phyloP scores from a whole-genome alignment of 2,329 filamentous ascomycete species.

The Cordyceps cateniannulata region DNA sequence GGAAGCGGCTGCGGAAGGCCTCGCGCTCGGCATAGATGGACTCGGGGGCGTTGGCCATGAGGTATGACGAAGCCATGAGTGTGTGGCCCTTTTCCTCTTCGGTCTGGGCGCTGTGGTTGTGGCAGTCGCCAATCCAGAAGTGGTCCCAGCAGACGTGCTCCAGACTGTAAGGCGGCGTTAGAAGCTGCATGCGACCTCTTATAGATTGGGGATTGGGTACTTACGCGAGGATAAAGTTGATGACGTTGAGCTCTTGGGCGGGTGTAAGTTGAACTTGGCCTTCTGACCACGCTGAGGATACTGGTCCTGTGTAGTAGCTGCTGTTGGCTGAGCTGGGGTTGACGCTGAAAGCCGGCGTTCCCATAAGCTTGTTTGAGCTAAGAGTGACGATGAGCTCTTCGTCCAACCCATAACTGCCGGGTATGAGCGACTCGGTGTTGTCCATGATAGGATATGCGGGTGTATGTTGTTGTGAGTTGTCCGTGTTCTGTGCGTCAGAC shows the following conservation, averaged over 20 bases:
- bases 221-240: slow-evolving; percentile 50
- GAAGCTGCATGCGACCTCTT: neutral
- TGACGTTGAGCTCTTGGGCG: slow-evolving; percentile 37
- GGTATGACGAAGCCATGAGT: slow-evolving; percentile 38
- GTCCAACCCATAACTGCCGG: slow-evolving; percentile 29
- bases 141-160: slow-evolving; percentile 49
- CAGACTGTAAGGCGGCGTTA: slow-evolving; percentile 29
- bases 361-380: slow-evolving; percentile 33
- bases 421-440: neutral
- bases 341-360: slow-evolving; percentile 38
- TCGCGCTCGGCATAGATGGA: slow-evolving; percentile 25
- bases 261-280: slow-evolving; percentile 25
- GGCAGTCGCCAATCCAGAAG: slow-evolving; percentile 35
- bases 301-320: slow-evolving; percentile 16
- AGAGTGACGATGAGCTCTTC: slow-evolving; percentile 36
- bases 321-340: slow-evolving; percentile 21
- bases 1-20: slow-evolving; percentile 17
- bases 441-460: slow-evolving; percentile 4
- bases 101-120: slow-evolving; percentile 24
- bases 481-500: slow-evolving; percentile 6
- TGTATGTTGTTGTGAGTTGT: neutral
- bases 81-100: slow-evolving; percentile 33
- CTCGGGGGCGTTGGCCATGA: slow-evolving; percentile 33
- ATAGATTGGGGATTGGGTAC: slow-evolving; percentile 16
- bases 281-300: slow-evolving; percentile 16